These are phyloP conservation scores for Cystofilobasidium bisporidii DNA, from an alignment of 768 basidiomycete genomes.

Conservation along the genomic window DNA sequence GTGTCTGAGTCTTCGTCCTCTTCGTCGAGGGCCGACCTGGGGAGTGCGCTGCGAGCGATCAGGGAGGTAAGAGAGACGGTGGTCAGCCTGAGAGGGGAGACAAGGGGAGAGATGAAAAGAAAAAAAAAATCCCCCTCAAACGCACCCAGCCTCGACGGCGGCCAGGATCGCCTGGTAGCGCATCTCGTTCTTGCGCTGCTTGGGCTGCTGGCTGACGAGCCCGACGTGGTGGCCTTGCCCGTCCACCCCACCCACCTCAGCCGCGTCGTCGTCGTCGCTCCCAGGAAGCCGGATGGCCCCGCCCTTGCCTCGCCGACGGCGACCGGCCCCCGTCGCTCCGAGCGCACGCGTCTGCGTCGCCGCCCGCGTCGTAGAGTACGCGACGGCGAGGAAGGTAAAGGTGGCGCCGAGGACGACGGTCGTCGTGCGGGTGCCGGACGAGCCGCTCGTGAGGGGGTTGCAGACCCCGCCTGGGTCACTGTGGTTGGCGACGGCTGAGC, in stretches of 20 bases:
- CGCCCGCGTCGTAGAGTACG: conserved; percentile 90
- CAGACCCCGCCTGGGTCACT: conserved; percentile 57
- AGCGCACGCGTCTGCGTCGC: conserved; percentile 90
- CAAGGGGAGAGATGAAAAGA: neutral
- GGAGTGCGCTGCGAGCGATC: conserved; percentile 57
- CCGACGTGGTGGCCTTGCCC: no score
- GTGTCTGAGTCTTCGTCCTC: conserved; percentile 49
- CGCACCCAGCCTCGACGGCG: conserved; percentile 88
- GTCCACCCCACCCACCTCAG: conserved; percentile 37
- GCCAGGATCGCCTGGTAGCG: conserved; percentile 88
- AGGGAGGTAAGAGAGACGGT: neutral
- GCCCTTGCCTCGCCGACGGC: conserved; percentile 37
- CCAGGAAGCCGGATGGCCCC: conserved; percentile 42
- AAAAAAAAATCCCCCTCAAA: no score
- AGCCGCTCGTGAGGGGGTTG: conserved; percentile 69
- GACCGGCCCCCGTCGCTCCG: conserved; percentile 55
- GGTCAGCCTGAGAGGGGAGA: neutral
- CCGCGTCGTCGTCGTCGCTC: conserved; percentile 49
- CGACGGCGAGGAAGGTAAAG: conserved; percentile 96
- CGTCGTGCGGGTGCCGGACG: conserved; percentile 59
- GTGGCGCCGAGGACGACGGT: conserved; percentile 81
- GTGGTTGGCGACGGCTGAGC: conserved; percentile 88
- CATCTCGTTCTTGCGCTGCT: conserved; percentile 64
- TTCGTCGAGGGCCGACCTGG: conserved; percentile 68
- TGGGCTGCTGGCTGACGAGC: conserved; percentile 72